phyloP scores from a whole-genome alignment of 148 eudicot genomes.

The Spergularia bocconei region DNA sequence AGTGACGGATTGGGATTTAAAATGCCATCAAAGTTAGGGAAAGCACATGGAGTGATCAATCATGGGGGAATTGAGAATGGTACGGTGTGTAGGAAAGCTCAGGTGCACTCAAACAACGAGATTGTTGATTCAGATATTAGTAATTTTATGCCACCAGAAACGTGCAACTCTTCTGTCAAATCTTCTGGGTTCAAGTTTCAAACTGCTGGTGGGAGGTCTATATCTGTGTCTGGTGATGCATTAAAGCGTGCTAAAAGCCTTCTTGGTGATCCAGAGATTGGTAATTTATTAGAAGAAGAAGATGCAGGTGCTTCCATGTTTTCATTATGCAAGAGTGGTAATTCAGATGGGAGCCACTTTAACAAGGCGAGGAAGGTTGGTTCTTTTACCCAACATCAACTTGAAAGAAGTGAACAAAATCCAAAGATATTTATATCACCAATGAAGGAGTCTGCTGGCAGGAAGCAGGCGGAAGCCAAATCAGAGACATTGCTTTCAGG shows the following conservation, averaged over 20 bases:
- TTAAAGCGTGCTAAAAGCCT: conserved; percentile 83
- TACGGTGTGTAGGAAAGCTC: conserved; percentile 24
- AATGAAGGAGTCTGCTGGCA: conserved; percentile 40
- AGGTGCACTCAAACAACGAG: conserved; percentile 28
- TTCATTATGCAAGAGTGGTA: conserved; percentile 34
- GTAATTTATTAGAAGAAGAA: conserved; percentile 40
- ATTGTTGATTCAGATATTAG: conserved; percentile 24
- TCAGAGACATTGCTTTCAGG: conserved; percentile 38
- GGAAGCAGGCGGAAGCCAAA: conserved; percentile 25
- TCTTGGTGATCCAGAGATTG: conserved; percentile 76
- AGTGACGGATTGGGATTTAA: conserved; percentile 26
- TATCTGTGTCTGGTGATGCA: conserved; percentile 84
- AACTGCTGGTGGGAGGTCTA: conserved; percentile 87
- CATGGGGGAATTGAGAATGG: conserved; percentile 25
- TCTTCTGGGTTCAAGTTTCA: conserved; percentile 71
- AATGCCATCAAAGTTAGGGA: conserved; percentile 22
- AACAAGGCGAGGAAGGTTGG: conserved; percentile 25
- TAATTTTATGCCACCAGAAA: conserved; percentile 27
- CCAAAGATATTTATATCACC: conserved; percentile 62
- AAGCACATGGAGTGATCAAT: conserved; percentile 5
- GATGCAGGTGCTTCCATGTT: conserved; percentile 37
- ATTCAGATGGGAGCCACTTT: conserved; percentile 21
- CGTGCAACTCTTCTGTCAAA: conserved; percentile 29
- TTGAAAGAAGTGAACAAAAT: conserved; percentile 32
- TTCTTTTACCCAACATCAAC: conserved; percentile 29